Evolutionary conservation across 176 grass and related monocot genomes (phyloP).

Genomic region (Bonia amplexicaulis): DNA sequence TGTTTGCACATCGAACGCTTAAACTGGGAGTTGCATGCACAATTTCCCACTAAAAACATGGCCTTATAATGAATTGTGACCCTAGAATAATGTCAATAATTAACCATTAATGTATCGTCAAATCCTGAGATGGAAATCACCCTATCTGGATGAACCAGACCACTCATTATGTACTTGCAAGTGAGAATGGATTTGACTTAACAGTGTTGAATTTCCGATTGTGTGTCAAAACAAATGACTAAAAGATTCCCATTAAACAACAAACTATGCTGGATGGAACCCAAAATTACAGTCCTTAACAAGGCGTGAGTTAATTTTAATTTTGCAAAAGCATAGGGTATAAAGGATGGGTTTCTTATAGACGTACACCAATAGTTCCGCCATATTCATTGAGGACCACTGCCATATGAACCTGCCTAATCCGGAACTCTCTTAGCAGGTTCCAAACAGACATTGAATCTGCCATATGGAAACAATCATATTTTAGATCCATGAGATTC

Average conservation of each 20-base stretch:
- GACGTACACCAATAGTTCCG: slow-evolving; percentile 91
- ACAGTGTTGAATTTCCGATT: not conserved
- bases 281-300: not conserved
- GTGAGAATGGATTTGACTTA: not conserved
- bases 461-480: slow-evolving; percentile 40
- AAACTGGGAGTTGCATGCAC: not conserved
- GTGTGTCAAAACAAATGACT: not conserved
- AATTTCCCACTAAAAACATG: not conserved
- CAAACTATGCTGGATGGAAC: not conserved
- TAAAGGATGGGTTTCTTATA: slow-evolving; percentile 27
- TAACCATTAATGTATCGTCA: not conserved
- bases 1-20: not conserved
- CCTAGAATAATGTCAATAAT: not conserved
- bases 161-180: not conserved
- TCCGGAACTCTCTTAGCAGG: slow-evolving; percentile 85
- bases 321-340: slow-evolving; percentile 21
- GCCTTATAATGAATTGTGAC: not conserved
- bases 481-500: slow-evolving; percentile 14
- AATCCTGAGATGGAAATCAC: not conserved
- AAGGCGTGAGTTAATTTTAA: not conserved
- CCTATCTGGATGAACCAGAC: not conserved
- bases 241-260: not conserved
- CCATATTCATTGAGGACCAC: slow-evolving; percentile 99
- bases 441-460: slow-evolving; percentile 99
- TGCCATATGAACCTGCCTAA: slow-evolving; percentile 99